Evolutionary conservation across 257 asterid genomes (phyloP).

Genomic region (Petrea volubilis): DNA sequence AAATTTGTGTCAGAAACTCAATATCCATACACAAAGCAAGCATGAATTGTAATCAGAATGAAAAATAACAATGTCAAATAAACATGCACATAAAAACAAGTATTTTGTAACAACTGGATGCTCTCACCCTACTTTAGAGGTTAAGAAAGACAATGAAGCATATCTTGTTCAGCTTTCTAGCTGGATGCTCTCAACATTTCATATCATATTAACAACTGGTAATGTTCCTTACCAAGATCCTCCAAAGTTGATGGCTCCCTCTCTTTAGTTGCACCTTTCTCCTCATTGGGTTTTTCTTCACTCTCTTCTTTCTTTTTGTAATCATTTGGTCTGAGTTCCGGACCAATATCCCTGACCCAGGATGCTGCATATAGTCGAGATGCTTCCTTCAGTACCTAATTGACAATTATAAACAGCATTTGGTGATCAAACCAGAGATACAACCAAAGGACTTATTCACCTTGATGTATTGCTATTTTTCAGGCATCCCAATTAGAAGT

Average conservation of each 20-base stretch:
- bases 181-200: background rate
- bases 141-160: background rate
- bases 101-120: too few relatives aligned
- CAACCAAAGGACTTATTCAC: background rate
- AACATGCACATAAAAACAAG: background rate
- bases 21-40: background rate
- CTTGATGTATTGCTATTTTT: background rate
- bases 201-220: background rate
- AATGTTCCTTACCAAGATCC: constrained; percentile 70
- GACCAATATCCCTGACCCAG: constrained; percentile 96
- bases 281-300: background rate
- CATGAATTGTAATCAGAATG: background rate
- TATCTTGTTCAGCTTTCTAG: background rate
- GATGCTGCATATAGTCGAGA: constrained; percentile 81
- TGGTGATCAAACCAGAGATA: constrained; percentile 1
- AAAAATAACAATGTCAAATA: background rate
- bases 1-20: background rate
- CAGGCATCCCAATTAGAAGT: background rate
- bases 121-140: background rate
- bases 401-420: constrained; percentile 6
- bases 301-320: constrained; percentile 43
- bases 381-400: constrained; percentile 84
- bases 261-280: constrained; percentile 25
- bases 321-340: constrained; percentile 83
- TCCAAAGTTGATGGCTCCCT: constrained; percentile 80